A percentile compares a stretch with the other conserved stretches of the same genome.
These are phyloP conservation scores for Phytophthora cryptogea DNA, from an alignment of 352 stramenopile genomes.

Conservation along the genomic window DNA sequence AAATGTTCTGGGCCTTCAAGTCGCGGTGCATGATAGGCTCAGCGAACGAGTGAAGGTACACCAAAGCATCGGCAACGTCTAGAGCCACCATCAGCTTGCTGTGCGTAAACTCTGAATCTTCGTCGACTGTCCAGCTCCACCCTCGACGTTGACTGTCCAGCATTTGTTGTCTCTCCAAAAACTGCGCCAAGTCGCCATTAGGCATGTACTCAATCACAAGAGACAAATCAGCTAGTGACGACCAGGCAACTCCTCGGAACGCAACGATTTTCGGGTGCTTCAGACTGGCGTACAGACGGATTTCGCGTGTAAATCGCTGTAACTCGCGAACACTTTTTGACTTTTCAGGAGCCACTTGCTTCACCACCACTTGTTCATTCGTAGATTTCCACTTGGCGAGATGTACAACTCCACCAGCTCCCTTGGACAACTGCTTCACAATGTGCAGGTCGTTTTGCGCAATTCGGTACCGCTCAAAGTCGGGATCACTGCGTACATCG, in stretches of 20 bases:
- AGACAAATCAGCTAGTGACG: slow-evolving; percentile 46
- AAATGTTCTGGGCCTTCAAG: slow-evolving; percentile 62
- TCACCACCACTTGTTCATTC: slow-evolving; percentile 48
- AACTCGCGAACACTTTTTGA: slow-evolving; percentile 42
- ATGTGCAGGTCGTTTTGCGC: slow-evolving; percentile 47
- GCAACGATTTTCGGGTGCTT: slow-evolving; percentile 55
- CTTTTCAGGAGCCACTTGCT: slow-evolving; percentile 55
- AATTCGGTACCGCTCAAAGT: slow-evolving; percentile 54
- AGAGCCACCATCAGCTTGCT: slow-evolving; percentile 41
- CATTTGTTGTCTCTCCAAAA: slow-evolving; percentile 33
- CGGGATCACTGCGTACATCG: slow-evolving; percentile 56
- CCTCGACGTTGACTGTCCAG: slow-evolving; percentile 34
- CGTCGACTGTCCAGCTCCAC: slow-evolving; percentile 38
- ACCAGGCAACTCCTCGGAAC: slow-evolving; percentile 55
- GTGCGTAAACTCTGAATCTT: slow-evolving; percentile 27
- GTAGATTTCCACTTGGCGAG: slow-evolving; percentile 35
- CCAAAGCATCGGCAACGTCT: slow-evolving; percentile 42
- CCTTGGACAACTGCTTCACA: slow-evolving; percentile 46
- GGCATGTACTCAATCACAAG: slow-evolving; percentile 59
- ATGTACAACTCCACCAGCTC: slow-evolving; percentile 60
- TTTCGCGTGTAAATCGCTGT: slow-evolving; percentile 55
- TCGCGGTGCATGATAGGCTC: slow-evolving; percentile 59
- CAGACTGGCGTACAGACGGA: slow-evolving; percentile 50
- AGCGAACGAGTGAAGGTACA: slow-evolving; percentile 50
- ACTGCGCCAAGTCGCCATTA: slow-evolving; percentile 42